phyloP scores from a whole-genome alignment of 2,329 filamentous ascomycete species.

The Penicillium sp. region DNA sequence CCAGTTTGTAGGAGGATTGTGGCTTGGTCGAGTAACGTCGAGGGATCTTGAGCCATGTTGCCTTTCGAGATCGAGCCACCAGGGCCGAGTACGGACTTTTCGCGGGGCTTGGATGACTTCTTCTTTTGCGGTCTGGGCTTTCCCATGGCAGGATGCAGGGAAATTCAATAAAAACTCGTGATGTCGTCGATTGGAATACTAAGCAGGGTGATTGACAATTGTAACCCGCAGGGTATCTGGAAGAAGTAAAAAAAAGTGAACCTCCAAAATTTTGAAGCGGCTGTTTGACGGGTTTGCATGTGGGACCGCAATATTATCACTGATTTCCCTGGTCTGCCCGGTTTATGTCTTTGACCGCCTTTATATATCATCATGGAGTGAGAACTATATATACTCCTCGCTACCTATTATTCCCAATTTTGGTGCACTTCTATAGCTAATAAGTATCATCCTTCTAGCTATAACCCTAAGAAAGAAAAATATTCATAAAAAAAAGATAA shows the following conservation, averaged over 20 bases:
- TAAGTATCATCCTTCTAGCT: neutral
- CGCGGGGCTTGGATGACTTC: slow-evolving; percentile 40
- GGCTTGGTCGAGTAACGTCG: slow-evolving; percentile 57
- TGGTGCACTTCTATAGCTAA: neutral
- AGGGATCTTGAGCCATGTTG: slow-evolving; percentile 51
- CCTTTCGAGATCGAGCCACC: slow-evolving; percentile 41
- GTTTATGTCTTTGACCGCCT: neutral
- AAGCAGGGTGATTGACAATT: neutral
- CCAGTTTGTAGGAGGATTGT: slow-evolving; percentile 57
- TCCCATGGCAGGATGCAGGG: slow-evolving; percentile 43
- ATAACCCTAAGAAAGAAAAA: neutral
- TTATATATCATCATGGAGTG: too few relatives aligned
- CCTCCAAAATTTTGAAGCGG: slow-evolving; percentile 31
- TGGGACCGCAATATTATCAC: slow-evolving; percentile 27
- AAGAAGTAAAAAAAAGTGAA: slow-evolving; percentile 21
- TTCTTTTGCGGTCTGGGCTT: slow-evolving; percentile 52
- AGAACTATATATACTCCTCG: too few relatives aligned
- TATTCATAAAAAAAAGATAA: neutral
- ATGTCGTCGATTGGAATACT: neutral
- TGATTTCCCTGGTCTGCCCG: neutral
- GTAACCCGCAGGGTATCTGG: slow-evolving; percentile 7
- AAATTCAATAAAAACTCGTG: neutral
- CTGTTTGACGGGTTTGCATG: slow-evolving; percentile 45
- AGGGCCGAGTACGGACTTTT: slow-evolving; percentile 45
- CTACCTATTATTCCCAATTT: too few relatives aligned